Conservation (phyloP, 2,329 filamentous ascomycete genomes). For the Aspergillus quadricinctus region DNA sequence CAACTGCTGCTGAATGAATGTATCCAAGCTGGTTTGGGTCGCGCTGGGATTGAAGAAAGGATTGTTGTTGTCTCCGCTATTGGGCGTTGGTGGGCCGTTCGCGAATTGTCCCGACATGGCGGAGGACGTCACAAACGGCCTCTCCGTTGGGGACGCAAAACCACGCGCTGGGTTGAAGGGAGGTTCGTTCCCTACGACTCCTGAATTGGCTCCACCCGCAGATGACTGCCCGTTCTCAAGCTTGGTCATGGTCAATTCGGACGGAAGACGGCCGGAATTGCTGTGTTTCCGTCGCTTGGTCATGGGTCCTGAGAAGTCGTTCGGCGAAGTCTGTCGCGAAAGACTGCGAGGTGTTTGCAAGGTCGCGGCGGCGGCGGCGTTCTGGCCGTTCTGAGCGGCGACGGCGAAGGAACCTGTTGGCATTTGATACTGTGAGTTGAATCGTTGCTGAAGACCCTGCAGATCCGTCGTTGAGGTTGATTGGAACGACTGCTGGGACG, state of each 20-base stretch:
- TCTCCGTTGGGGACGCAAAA: conserved; percentile 39
- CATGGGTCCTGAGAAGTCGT: conserved; percentile 58
- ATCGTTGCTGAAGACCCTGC: conserved; percentile 53
- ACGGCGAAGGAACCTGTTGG: conserved; percentile 37
- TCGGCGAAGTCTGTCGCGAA: conserved; percentile 71
- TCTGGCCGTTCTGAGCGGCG: conserved; percentile 33
- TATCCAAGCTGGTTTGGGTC: conserved; percentile 62
- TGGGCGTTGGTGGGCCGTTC: conserved; percentile 63
- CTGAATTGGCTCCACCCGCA: conserved; percentile 20
- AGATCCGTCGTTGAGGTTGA: conserved; percentile 62
- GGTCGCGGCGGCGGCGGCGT: conserved; percentile 28
- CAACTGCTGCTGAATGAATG: conserved; percentile 58
- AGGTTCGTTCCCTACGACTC: conserved; percentile 40
- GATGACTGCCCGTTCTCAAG: conserved; percentile 57
- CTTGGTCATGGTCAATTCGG: conserved; percentile 74
- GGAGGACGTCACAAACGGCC: conserved; percentile 44
- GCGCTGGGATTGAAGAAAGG: conserved; percentile 54
- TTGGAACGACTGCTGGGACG: conserved; percentile 45
- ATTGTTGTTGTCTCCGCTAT: conserved; percentile 61
- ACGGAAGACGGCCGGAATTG: conserved; percentile 64
- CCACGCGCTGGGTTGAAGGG: conserved; percentile 37
- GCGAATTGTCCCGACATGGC: conserved; percentile 47
- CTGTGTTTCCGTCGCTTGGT: conserved; percentile 82
- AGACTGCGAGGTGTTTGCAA: conserved; percentile 57
- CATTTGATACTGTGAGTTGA: conserved; percentile 40